phyloP scores from a whole-genome alignment of 768 basidiomycete genomes.

The Calocera viscosa region DNA sequence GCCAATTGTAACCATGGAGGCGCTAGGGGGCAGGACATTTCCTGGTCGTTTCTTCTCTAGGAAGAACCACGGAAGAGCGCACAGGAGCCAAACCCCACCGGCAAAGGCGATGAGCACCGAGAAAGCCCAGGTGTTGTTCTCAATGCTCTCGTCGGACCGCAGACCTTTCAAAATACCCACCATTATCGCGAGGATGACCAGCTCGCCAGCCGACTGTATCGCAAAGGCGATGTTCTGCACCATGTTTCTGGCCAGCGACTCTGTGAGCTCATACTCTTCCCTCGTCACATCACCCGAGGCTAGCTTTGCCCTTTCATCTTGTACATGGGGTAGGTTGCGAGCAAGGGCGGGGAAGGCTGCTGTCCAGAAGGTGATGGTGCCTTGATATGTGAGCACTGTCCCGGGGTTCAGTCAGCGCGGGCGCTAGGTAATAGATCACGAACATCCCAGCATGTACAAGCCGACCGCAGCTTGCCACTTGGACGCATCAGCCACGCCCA shows the following conservation, averaged over 20 bases:
- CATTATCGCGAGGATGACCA: conserved; percentile 57
- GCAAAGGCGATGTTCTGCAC: conserved; percentile 67
- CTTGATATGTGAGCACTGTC: conserved; percentile 62
- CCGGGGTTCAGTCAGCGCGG: too few relatives aligned
- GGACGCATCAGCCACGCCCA: conserved; percentile 53
- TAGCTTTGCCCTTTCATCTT: conserved; percentile 35
- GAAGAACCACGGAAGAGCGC: conserved; percentile 62
- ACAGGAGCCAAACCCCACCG: conserved; percentile 60
- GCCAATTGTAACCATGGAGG: conserved; percentile 48
- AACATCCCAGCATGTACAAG: conserved; percentile 53
- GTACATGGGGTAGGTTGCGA: conserved; percentile 56
- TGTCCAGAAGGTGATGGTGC: conserved; percentile 68
- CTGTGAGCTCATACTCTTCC: conserved; percentile 17
- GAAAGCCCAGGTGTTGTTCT: conserved; percentile 64
- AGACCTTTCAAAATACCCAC: conserved; percentile 61
- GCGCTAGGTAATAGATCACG: conserved; percentile 24
- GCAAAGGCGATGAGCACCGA: conserved; percentile 68
- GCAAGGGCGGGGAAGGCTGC: conserved; percentile 71
- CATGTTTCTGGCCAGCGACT: conserved; percentile 56
- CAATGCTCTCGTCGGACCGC: conserved; percentile 45
- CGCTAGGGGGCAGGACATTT: conserved; percentile 43
- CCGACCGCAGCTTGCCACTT: conserved; percentile 51
- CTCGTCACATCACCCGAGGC: conserved; percentile 32
- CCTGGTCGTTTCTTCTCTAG: conserved; percentile 57
- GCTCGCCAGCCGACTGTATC: conserved; percentile 55